phyloP scores from a whole-genome alignment of 2,329 filamentous ascomycete genomes.

The Lachnum nothofagi region DNA sequence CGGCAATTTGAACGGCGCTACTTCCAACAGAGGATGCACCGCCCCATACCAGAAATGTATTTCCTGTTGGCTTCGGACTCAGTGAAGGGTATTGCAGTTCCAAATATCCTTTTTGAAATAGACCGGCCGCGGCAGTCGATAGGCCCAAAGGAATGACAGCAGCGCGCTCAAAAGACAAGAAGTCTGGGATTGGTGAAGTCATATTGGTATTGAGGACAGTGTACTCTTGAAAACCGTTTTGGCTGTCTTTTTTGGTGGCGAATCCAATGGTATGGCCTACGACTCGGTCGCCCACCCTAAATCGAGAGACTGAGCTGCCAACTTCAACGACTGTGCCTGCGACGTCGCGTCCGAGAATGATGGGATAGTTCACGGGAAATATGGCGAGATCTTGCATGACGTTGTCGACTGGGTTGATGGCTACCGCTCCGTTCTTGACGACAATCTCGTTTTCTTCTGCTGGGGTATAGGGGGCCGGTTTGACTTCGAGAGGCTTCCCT shows the following conservation, averaged over 20 bases:
- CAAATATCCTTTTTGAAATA: constrained; percentile 18
- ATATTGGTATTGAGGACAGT: constrained; percentile 20
- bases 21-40: constrained; percentile 16
- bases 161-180: constrained; percentile 27
- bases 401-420: constrained; percentile 40
- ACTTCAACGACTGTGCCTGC: constrained; percentile 9
- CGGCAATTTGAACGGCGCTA: constrained; percentile 41
- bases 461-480: constrained; percentile 24
- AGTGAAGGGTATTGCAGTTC: not conserved
- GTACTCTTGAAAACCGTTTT: constrained; percentile 29
- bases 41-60: constrained; percentile 34
- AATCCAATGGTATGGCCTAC: constrained; percentile 40
- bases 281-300: constrained; percentile 34
- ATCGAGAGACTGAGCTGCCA: constrained; percentile 3
- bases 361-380: constrained; percentile 23
- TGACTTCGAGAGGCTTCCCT: not conserved
- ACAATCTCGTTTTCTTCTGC: constrained; percentile 32
- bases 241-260: constrained; percentile 32
- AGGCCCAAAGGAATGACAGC: constrained; percentile 29
- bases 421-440: constrained; percentile 36
- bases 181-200: constrained; percentile 23
- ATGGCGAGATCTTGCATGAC: not conserved
- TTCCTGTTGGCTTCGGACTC: not conserved
- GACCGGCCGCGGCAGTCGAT: constrained; percentile 25
- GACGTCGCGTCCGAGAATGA: constrained; percentile 33